A percentile compares a stretch with the other conserved stretches of the same genome.
These are phyloP conservation scores for Cryomyces antarcticus DNA, from an alignment of 495 filamentous ascomycete genomes.

Conservation along the genomic window DNA sequence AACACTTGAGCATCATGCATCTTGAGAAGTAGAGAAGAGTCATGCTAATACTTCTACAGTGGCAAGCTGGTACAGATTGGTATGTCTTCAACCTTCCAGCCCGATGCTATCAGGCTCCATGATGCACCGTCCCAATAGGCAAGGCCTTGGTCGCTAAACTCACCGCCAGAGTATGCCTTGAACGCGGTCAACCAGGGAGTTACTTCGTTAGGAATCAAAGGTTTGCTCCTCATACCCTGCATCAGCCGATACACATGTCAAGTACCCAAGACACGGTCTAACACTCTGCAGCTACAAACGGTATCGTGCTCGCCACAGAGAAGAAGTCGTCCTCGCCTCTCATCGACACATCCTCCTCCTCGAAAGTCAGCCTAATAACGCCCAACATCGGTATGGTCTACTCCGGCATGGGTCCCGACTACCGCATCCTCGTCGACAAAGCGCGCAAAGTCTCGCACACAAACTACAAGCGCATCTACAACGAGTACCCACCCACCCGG, in stretches of 20 bases:
- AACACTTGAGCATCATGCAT: conserved; percentile 5
- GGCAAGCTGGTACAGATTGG: conserved; percentile 83
- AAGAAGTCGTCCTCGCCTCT: conserved; percentile 97
- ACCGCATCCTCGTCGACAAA: conserved; percentile 89
- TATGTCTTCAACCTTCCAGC: conserved; percentile 17
- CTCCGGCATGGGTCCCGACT: conserved; percentile 96
- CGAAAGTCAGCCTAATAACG: conserved; percentile 94
- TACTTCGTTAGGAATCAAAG: conserved; percentile 95
- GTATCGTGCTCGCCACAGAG: conserved; percentile 95
- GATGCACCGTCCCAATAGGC: not conserved
- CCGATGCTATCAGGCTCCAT: not conserved
- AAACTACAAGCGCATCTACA: conserved; percentile 98
- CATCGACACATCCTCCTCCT: conserved; percentile 80
- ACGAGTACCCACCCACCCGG: conserved; percentile 95
- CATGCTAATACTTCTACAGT: conserved; percentile 36
- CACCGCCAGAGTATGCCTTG: conserved; percentile 91
- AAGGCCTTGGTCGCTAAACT: not conserved
- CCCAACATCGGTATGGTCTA: conserved; percentile 99
- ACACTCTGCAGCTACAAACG: conserved; percentile 62
- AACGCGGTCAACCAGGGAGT: conserved; percentile 99
- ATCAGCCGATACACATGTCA: conserved; percentile 1
- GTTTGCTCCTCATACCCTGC: conserved; percentile 22
- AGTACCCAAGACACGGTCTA: too few relatives aligned
- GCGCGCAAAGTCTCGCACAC: conserved; percentile 98
- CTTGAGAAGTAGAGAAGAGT: not conserved